Evolutionary conservation across 225 moss, liverwort and hornwort genomes (phyloP).

Genomic region (Asterella californica): DNA sequence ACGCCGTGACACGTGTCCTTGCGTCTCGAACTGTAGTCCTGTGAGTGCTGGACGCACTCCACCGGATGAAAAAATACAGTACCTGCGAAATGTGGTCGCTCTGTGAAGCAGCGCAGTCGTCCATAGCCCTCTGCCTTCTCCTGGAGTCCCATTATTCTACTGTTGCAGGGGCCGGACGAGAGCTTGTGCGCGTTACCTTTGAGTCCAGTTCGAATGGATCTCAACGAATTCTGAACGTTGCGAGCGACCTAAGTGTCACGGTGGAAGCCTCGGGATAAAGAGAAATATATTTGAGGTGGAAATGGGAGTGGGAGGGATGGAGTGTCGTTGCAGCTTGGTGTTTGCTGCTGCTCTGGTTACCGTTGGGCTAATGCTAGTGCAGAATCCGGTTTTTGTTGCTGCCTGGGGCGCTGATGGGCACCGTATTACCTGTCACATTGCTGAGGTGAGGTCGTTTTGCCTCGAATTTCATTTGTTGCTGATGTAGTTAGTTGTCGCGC

Average conservation of each 20-base stretch:
- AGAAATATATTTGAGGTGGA: not conserved
- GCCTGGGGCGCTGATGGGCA: slow-evolving; percentile 83
- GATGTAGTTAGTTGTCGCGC: not conserved
- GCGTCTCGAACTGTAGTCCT: too few species aligned
- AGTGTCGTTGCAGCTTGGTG: not conserved
- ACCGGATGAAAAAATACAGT: too few species aligned
- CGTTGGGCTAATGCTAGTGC: slow-evolving; percentile 26
- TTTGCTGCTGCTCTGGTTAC: not conserved
- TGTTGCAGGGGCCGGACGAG: not conserved
- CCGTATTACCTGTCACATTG: slow-evolving; percentile 62
- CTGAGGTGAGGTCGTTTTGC: slow-evolving; percentile 38
- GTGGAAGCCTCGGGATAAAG: not conserved
- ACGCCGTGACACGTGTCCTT: too few species aligned
- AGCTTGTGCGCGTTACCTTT: not conserved
- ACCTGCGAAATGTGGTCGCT: too few species aligned
- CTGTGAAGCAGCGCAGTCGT: too few species aligned
- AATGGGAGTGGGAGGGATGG: not conserved
- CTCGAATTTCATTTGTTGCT: not conserved
- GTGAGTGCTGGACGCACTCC: too few species aligned
- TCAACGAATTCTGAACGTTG: not conserved
- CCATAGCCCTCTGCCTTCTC: too few species aligned
- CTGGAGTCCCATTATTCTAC: too few species aligned
- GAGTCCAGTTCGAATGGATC: not conserved
- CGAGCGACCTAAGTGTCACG: not conserved
- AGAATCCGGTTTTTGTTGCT: slow-evolving; percentile 28